A percentile compares a stretch with the other conserved stretches of the same genome.
These are phyloP conservation scores for Pseudogymnoascus sp. DNA, from an alignment of 2,329 filamentous ascomycete species.

Conservation along the genomic window DNA sequence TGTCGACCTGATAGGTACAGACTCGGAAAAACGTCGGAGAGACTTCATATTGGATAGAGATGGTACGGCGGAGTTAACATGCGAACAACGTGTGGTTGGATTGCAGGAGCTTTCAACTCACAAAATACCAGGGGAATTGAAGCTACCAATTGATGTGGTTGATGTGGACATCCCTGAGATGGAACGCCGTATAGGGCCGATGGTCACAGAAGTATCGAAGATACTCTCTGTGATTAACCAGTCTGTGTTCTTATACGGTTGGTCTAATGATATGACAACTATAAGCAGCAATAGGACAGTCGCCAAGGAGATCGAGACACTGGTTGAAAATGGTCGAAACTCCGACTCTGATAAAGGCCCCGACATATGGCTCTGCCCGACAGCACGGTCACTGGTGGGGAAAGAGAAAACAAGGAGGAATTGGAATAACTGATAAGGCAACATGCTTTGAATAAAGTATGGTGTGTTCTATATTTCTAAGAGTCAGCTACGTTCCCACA, in stretches of 20 bases:
- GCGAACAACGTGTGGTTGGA: conserved; percentile 24
- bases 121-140: conserved; percentile 43
- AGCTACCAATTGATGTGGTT: conserved; percentile 50
- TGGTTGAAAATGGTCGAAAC: conserved; percentile 45
- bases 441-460: background rate
- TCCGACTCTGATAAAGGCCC: conserved; percentile 47
- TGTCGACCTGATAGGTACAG: conserved; percentile 52
- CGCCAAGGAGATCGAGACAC: conserved; percentile 52
- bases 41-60: conserved; percentile 42
- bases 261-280: conserved; percentile 51
- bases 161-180: conserved; percentile 35
- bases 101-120: conserved; percentile 46
- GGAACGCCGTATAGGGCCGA: conserved; percentile 37
- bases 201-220: conserved; percentile 37
- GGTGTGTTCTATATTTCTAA: background rate
- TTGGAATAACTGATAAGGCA: background rate
- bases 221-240: conserved; percentile 52
- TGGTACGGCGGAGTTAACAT: conserved; percentile 20
- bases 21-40: conserved; percentile 48
- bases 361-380: conserved; percentile 56
- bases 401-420: conserved; percentile 45
- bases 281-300: conserved; percentile 60
- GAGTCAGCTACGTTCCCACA: background rate
- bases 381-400: conserved; percentile 57
- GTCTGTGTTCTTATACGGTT: conserved; percentile 63